Conservation (phyloP, 1,284 basidiomycete genomes). For the Phylloporus sp. region DNA sequence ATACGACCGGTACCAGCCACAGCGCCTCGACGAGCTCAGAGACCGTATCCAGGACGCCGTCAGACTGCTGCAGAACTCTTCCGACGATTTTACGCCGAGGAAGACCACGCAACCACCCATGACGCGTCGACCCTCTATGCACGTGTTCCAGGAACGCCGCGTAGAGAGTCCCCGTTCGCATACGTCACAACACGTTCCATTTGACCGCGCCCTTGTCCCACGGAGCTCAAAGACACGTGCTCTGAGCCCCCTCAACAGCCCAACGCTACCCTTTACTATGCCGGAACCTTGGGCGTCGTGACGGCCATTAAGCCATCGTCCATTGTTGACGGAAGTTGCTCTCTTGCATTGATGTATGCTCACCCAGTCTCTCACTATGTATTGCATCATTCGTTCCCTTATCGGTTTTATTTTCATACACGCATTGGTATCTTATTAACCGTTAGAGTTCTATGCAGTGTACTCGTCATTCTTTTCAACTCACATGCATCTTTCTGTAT, state of each 20-base stretch:
- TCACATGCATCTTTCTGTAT: not conserved
- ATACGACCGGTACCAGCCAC: constrained; percentile 54
- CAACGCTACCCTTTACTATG: constrained; percentile 24
- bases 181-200: not conserved
- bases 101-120: constrained; percentile 6
- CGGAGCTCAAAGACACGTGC: constrained; percentile 1
- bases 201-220: constrained; percentile 13
- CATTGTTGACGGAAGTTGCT: constrained; percentile 29
- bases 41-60: constrained; percentile 62
- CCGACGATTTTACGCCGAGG: constrained; percentile 23
- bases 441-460: not conserved
- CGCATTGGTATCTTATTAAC: not conserved
- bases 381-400: constrained; percentile 15
- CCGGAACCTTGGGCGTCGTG: constrained; percentile 33
- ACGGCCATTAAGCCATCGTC: not conserved
- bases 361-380: constrained; percentile 11
- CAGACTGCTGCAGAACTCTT: constrained; percentile 27
- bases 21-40: constrained; percentile 53
- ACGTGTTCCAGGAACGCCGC: constrained; percentile 16
- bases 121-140: constrained; percentile 21
- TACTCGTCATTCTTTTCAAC: not conserved
- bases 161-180: constrained; percentile 13
- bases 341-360: constrained; percentile 3
- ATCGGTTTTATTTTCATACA: not conserved
- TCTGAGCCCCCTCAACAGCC: constrained; percentile 24